Evolutionary conservation across 805 yeast genomes (phyloP).

Genomic region (Candida ulmi): DNA sequence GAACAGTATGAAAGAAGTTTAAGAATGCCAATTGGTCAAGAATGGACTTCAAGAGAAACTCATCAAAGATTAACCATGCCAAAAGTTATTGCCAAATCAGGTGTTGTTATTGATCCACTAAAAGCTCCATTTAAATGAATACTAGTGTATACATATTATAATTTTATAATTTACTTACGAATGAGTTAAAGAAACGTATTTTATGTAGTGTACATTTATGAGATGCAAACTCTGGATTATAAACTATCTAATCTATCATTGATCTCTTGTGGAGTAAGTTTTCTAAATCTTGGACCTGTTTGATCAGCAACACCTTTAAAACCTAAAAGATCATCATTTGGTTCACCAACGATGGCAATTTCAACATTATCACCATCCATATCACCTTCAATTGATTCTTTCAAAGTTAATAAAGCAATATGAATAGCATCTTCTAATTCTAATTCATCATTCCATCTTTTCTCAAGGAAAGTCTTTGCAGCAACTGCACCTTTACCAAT

Average conservation of each 20-base stretch:
- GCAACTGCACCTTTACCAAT: constrained; percentile 93
- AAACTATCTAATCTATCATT: constrained; percentile 93
- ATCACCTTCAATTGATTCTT: constrained; percentile 97
- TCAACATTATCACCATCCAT: constrained; percentile 96
- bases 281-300: constrained; percentile 87
- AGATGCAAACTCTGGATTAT: too few species aligned
- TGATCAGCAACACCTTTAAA: constrained; percentile 73
- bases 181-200: too few species aligned
- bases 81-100: constrained; percentile 77
- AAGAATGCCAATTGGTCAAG: constrained; percentile 95
- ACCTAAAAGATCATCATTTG: constrained; percentile 77
- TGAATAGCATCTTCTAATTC: constrained; percentile 98
- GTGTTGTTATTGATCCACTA: constrained; percentile 86
- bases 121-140: constrained; percentile 80
- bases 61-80: constrained; percentile 90
- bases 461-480: constrained; percentile 96
- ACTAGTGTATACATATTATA: constrained; percentile 3
- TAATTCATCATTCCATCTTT: constrained; percentile 96
- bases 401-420: constrained; percentile 87
- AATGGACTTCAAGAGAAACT: constrained; percentile 87
- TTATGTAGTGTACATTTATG: not conserved
- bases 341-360: constrained; percentile 79
- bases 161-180: too few species aligned
- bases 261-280: constrained; percentile 83
- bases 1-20: constrained; percentile 94